A percentile compares a stretch with the other conserved stretches of the same genome.
Conservation (phyloP, 768 basidiomycete genomes). For the Pluteus cervinus region DNA sequence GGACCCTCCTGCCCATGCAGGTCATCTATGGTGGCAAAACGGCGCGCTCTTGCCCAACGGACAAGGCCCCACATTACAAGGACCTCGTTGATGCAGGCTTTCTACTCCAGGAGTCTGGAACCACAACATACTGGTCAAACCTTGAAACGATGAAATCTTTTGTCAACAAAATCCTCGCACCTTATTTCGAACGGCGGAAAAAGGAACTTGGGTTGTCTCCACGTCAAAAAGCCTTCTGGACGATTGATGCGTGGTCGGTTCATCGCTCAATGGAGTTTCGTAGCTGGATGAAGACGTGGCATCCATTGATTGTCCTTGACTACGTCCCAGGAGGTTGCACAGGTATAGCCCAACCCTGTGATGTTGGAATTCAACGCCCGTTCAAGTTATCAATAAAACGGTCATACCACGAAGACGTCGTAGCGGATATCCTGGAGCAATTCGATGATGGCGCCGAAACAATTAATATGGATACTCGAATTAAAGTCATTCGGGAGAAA, state of each 20-base stretch:
- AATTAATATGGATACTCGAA: conserved; percentile 18
- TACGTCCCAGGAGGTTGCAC: conserved; percentile 30
- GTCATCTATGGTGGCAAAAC: conserved; percentile 24
- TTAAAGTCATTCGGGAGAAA: conserved; percentile 18
- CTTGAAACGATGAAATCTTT: conserved; percentile 16
- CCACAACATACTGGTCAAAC: conserved; percentile 20
- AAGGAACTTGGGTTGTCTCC: conserved; percentile 10
- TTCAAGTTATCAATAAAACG: conserved; percentile 27
- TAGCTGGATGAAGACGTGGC: conserved; percentile 20
- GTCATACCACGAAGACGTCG: conserved; percentile 27
- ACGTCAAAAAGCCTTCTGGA: conserved; percentile 13
- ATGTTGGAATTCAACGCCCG: conserved; percentile 31
- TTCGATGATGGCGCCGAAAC: conserved; percentile 12
- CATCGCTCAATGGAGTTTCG: conserved; percentile 31
- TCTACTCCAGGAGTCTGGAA: conserved; percentile 15
- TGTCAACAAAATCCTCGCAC: conserved; percentile 18
- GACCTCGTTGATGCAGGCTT: conserved; percentile 20
- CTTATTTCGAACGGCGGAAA: conserved; percentile 11
- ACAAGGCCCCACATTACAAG: conserved; percentile 10
- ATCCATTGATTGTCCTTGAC: conserved; percentile 21
- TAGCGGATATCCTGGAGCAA: conserved; percentile 19
- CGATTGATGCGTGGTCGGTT: conserved; percentile 29
- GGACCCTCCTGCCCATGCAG: conserved; percentile 25
- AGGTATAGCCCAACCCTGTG: conserved; percentile 23
- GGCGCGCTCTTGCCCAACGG: conserved; percentile 12